phyloP scores from a whole-genome alignment of 768 basidiomycete genomes.

The Lyophyllum decastes region DNA sequence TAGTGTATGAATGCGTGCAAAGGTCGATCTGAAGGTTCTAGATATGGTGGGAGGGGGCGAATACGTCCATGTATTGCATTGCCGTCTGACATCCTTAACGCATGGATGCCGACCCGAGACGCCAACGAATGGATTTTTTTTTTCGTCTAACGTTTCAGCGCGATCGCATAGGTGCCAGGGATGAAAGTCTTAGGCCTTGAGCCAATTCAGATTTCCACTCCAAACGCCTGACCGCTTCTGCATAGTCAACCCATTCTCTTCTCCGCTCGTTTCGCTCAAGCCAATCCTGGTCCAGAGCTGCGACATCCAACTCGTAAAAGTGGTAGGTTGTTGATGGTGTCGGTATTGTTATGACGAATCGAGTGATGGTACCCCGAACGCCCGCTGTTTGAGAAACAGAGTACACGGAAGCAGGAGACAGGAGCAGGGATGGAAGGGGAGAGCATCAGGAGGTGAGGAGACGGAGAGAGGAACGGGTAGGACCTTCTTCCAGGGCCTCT shows the following conservation, averaged over 20 bases:
- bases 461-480: slow-evolving; percentile 78
- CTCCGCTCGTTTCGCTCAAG: slow-evolving; percentile 76
- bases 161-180: slow-evolving; percentile 52
- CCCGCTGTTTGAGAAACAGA: slow-evolving; percentile 61
- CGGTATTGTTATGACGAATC: slow-evolving; percentile 82
- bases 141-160: slow-evolving; percentile 18
- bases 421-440: slow-evolving; percentile 39
- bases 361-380: slow-evolving; percentile 83
- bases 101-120: slow-evolving; percentile 3
- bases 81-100: slow-evolving; percentile 1
- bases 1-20: slow-evolving; percentile 30
- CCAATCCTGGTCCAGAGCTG: slow-evolving; percentile 77
- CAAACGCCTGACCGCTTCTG: slow-evolving; percentile 72
- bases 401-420: slow-evolving; percentile 24
- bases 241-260: slow-evolving; percentile 88
- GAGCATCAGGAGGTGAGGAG: slow-evolving; percentile 70
- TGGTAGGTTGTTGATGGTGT: slow-evolving; percentile 82
- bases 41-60: slow-evolving; percentile 16
- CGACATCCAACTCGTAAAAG: slow-evolving; percentile 88
- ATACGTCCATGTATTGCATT: slow-evolving; percentile 17
- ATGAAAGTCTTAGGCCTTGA: slow-evolving; percentile 71
- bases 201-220: slow-evolving; percentile 87
- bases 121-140: slow-evolving; percentile 1
- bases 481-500: slow-evolving; percentile 97
- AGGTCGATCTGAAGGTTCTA: slow-evolving; percentile 23